A percentile compares a stretch with the other conserved stretches of the same genome.
Conservation (phyloP, 2,329 filamentous ascomycete genomes). For the Fusarium nematophilum region DNA sequence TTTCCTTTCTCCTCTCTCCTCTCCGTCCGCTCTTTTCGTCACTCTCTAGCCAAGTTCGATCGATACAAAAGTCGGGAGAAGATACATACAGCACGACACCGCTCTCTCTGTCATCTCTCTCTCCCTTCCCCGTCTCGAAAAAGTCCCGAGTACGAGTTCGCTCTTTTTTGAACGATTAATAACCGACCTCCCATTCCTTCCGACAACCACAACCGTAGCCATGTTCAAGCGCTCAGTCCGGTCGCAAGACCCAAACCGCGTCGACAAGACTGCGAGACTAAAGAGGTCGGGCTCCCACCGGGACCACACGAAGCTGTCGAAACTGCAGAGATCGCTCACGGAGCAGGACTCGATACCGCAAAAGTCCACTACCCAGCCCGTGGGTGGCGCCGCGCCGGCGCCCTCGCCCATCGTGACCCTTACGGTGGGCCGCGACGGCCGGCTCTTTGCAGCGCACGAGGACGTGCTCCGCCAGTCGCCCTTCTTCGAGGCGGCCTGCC, state of each 20-base stretch:
- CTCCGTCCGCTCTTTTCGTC: conserved; percentile 65
- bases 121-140: conserved; percentile 30
- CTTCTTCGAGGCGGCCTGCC: conserved; percentile 81
- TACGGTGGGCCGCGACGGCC: conserved; percentile 83
- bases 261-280: conserved; percentile 88
- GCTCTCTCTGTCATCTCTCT: conserved; percentile 19
- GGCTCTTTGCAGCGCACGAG: conserved; percentile 95
- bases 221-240: conserved; percentile 97
- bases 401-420: conserved; percentile 85
- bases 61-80: conserved; percentile 40
- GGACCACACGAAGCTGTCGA: conserved; percentile 83
- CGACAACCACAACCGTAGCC: conserved; percentile 52
- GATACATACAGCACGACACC: conserved; percentile 11
- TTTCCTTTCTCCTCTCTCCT: conserved; percentile 41
- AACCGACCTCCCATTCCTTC: conserved; percentile 27
- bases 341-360: conserved; percentile 56
- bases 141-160: conserved; percentile 42
- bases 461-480: conserved; percentile 88
- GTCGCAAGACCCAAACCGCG: conserved; percentile 77
- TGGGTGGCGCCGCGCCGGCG: conserved; percentile 44
- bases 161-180: conserved; percentile 45
- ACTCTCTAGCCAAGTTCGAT: conserved; percentile 57
- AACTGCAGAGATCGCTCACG: conserved; percentile 86
- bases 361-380: conserved; percentile 27
- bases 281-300: conserved; percentile 69